These are phyloP conservation scores for Trypanosoma avium DNA, from an alignment of 208 protist genomes.

Conservation along the genomic window DNA sequence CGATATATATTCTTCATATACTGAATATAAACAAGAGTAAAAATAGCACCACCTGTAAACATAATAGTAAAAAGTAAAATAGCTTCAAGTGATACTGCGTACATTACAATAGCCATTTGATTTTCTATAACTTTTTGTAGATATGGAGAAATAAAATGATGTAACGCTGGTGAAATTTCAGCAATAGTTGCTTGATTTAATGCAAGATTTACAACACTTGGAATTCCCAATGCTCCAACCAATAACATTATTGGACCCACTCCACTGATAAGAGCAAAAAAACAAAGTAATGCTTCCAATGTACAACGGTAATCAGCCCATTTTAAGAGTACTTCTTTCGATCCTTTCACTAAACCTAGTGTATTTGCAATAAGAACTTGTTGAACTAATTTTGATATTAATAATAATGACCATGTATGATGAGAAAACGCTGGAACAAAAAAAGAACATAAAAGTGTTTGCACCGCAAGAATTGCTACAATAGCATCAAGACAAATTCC, in stretches of 20 bases:
- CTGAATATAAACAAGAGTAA: conserved; percentile 78
- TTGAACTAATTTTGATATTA: conserved; percentile 45
- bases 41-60: conserved; percentile 64
- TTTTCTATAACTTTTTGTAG: conserved; percentile 34
- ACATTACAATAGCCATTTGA: conserved; percentile 34
- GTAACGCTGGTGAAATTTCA: conserved; percentile 26
- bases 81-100: conserved; percentile 63
- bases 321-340: conserved; percentile 36
- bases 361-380: conserved; percentile 44
- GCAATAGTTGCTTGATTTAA: conserved; percentile 4
- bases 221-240: conserved; percentile 37
- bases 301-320: conserved; percentile 60
- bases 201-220: conserved; percentile 41
- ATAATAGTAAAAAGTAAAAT: conserved; percentile 67
- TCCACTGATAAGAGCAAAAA: conserved; percentile 43
- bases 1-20: conserved; percentile 76
- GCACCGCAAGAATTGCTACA: neutral
- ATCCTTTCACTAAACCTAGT: conserved; percentile 40
- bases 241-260: conserved; percentile 48
- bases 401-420: conserved; percentile 29
- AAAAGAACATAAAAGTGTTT: conserved; percentile 8
- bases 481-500: conserved; percentile 4
- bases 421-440: neutral
- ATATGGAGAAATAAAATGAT: conserved; percentile 35
- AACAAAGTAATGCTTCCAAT: conserved; percentile 47